phyloP scores from a whole-genome alignment of 441 rosid species.

The Flueggea neowawraea region DNA sequence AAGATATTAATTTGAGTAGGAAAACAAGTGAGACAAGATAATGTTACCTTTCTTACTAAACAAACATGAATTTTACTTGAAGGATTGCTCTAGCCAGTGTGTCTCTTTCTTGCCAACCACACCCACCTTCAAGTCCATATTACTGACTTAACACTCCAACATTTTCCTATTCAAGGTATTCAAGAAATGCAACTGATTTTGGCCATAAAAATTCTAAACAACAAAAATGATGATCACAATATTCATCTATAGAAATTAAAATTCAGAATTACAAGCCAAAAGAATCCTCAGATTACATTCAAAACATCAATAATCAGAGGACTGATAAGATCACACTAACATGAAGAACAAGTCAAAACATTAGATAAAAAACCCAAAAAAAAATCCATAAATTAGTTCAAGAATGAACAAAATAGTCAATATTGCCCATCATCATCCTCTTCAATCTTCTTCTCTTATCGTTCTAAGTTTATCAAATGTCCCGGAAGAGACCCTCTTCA shows the following conservation, averaged over 20 bases:
- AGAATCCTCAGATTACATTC: conserved; percentile 18
- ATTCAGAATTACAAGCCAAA: conserved; percentile 4
- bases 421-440: too few relatives aligned
- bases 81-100: conserved; percentile 17
- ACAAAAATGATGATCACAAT: too few relatives aligned
- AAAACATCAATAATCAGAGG: conserved; percentile 18
- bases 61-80: conserved; percentile 20
- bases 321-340: conserved; percentile 4
- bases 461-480: too few relatives aligned
- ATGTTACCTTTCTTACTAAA: too few relatives aligned
- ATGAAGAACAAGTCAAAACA: neutral
- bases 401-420: neutral
- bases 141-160: neutral
- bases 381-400: neutral
- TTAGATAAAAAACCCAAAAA: neutral
- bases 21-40: too few relatives aligned
- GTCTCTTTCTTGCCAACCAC: conserved; percentile 32
- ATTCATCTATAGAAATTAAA: neutral
- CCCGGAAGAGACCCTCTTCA: too few relatives aligned
- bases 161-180: conserved; percentile 1
- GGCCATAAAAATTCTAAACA: too few relatives aligned
- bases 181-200: too few relatives aligned
- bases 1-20: too few relatives aligned
- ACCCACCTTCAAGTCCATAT: conserved; percentile 10
- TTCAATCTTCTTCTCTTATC: too few relatives aligned